Evolutionary conservation across 2,329 filamentous ascomycete genomes (phyloP).

Genomic region (Sporothrix brasiliensis): DNA sequence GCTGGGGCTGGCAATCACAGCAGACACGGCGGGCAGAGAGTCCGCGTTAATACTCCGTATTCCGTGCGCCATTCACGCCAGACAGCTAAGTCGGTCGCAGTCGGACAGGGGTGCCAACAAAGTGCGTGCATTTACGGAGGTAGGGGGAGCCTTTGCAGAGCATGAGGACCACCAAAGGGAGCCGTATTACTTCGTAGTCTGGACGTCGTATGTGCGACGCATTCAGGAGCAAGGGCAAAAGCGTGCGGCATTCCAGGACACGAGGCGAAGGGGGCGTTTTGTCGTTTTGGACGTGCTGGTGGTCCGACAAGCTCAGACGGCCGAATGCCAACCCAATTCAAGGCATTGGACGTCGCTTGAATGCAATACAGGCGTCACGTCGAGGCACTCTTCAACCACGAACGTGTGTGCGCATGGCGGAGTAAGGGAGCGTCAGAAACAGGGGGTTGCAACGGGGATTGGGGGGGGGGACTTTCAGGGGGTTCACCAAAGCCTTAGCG

Average conservation of each 20-base stretch:
- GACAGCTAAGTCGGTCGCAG: neutral
- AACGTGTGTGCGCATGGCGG: neutral
- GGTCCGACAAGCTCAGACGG: neutral
- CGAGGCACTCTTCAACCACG: constrained; percentile 25
- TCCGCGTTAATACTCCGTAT: neutral
- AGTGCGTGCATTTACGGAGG: constrained; percentile 18
- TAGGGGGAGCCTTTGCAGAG: neutral
- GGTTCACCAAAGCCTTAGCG: neutral
- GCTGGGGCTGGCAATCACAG: neutral
- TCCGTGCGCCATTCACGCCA: too few species aligned
- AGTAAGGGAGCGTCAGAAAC: constrained; percentile 19
- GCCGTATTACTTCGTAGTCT: neutral
- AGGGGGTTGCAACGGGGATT: constrained; percentile 16
- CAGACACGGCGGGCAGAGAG: neutral
- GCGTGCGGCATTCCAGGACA: constrained; percentile 19
- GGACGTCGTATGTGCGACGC: constrained; percentile 1
- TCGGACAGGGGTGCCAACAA: constrained; percentile 9
- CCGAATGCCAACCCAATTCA: too few species aligned
- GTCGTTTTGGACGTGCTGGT: too few species aligned
- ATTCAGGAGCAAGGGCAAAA: constrained; percentile 6
- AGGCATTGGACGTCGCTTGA: too few species aligned
- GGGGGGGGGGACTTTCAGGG: neutral
- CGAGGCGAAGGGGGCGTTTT: neutral
- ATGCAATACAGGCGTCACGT: neutral
- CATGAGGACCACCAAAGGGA: neutral